These are phyloP conservation scores for Lichtheimia hyalospora DNA, from an alignment of 371 early-diverging fungal species.

Conservation along the genomic window DNA sequence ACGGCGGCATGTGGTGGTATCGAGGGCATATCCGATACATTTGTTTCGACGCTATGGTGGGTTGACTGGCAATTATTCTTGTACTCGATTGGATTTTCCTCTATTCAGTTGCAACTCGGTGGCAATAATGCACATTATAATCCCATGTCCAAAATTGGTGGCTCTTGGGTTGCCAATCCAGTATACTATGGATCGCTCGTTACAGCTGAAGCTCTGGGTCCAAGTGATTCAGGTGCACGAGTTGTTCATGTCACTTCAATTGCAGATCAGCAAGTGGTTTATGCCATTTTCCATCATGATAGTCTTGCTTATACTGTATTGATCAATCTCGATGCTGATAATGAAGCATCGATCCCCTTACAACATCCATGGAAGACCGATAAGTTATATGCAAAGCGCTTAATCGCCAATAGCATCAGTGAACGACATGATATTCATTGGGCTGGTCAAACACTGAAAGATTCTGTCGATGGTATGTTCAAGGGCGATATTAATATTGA, in stretches of 20 bases:
- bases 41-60: slow-evolving; percentile 10
- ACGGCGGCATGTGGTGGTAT: slow-evolving; percentile 17
- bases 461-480: not conserved
- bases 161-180: slow-evolving; percentile 9
- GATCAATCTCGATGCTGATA: slow-evolving; percentile 10
- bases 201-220: slow-evolving; percentile 14
- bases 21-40: slow-evolving; percentile 12
- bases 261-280: slow-evolving; percentile 2
- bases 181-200: slow-evolving; percentile 15
- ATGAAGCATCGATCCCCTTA: slow-evolving; percentile 5
- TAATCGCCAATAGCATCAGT: not conserved
- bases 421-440: slow-evolving; percentile 3
- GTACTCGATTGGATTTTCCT: slow-evolving; percentile 13
- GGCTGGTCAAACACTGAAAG: slow-evolving; percentile 4
- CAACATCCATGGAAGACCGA: slow-evolving; percentile 3
- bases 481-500: slow-evolving; percentile 1
- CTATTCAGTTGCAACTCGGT: slow-evolving; percentile 12
- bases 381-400: not conserved
- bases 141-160: slow-evolving; percentile 11
- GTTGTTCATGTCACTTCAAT: slow-evolving; percentile 10
- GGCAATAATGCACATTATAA: slow-evolving; percentile 12
- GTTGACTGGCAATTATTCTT: slow-evolving; percentile 16
- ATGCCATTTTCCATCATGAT: slow-evolving; percentile 13
- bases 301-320: slow-evolving; percentile 4
- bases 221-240: slow-evolving; percentile 3